phyloP scores from a whole-genome alignment of 345 rosid genomes.

The Reutealis trisperma region DNA sequence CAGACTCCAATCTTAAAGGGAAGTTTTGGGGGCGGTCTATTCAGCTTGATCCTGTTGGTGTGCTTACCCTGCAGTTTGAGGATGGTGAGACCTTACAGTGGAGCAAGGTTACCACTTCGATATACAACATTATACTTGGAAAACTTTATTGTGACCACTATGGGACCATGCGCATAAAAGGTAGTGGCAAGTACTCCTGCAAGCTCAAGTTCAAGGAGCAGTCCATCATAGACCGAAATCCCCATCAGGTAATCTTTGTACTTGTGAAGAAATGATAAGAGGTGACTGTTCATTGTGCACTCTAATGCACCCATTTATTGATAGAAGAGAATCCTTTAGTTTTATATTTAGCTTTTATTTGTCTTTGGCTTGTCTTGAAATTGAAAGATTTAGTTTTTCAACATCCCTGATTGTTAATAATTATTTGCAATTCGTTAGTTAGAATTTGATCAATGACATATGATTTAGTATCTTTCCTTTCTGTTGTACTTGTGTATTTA shows the following conservation, averaged over 20 bases:
- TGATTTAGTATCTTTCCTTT: not conserved
- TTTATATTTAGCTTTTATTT: not conserved
- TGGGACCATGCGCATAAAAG: slow-evolving; percentile 94
- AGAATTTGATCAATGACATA: not conserved
- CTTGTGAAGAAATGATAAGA: slow-evolving; percentile 2
- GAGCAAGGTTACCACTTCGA: slow-evolving; percentile 99
- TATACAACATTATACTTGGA: slow-evolving; percentile 94
- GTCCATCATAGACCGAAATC: slow-evolving; percentile 94
- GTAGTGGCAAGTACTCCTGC: slow-evolving; percentile 84
- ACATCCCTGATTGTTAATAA: not conserved
- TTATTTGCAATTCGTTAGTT: not conserved
- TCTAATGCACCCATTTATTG: not conserved
- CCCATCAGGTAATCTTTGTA: slow-evolving; percentile 73
- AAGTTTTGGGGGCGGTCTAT: slow-evolving; percentile 98
- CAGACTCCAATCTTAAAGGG: slow-evolving; percentile 95
- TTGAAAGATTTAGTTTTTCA: not conserved
- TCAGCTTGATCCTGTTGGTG: slow-evolving; percentile 98
- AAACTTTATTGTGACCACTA: slow-evolving; percentile 96
- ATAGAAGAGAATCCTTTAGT: not conserved
- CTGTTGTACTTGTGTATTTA: not conserved
- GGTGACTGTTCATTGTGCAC: not conserved
- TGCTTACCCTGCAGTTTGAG: slow-evolving; percentile 80
- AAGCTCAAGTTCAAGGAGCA: slow-evolving; percentile 98
- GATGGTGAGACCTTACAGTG: slow-evolving; percentile 90
- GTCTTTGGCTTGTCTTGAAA: not conserved